Base-by-base conservation (phyloP, 495 filamentous ascomycete species). In the Hypoxylon fragiforme region DNA sequence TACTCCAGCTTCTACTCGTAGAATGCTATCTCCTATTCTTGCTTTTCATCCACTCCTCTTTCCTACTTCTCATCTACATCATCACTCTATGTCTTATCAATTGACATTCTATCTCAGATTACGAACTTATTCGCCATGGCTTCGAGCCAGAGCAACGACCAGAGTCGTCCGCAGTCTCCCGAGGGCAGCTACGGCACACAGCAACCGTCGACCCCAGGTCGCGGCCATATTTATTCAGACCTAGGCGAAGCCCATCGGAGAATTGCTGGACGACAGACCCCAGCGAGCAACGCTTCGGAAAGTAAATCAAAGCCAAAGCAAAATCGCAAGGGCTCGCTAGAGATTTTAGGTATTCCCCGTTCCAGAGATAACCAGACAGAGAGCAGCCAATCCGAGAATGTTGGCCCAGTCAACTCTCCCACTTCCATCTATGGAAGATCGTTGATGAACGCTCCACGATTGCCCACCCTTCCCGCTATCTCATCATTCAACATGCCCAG, bases 221-320 rank as follows among this genome's bases (percentile, higher is more conserved):
- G 60, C 16, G 56, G 20, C 2, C 48, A 26, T 14, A 32, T 41
- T 26, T 68, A 51, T 22, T 47, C 40, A 13, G 44, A 57, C 31
- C 31, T 63, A 8, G 46, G 35, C 20, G 63, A 66, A 12, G 63
- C 65, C 1, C 47, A 56, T 28, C 28, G 44, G 1, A 56, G 58
- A 7, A 66, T 68, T 18, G 48, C 48, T 13, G 26, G 47, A 7
- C 38, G 44, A 9, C 28, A 30, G 4, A 13, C 3, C 2, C 20
- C 54, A 21, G 30, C 4, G 2, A 16, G 24, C 15, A 48, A 42
- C 20, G 2, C 3, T n/a, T 34, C 42, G 9, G 30, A 45, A 5
- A 20, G 39, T 20, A 2, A 1, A 2, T 3, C n/a, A 13, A 28
- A 28, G 24, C 24, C 24, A 28, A 9, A 28, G 24, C 9, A 4